A percentile compares a stretch with the other conserved stretches of the same genome.
These are phyloP conservation scores for Phytophthora niederhauseri DNA, from an alignment of 352 stramenopile species.

Conservation along the genomic window DNA sequence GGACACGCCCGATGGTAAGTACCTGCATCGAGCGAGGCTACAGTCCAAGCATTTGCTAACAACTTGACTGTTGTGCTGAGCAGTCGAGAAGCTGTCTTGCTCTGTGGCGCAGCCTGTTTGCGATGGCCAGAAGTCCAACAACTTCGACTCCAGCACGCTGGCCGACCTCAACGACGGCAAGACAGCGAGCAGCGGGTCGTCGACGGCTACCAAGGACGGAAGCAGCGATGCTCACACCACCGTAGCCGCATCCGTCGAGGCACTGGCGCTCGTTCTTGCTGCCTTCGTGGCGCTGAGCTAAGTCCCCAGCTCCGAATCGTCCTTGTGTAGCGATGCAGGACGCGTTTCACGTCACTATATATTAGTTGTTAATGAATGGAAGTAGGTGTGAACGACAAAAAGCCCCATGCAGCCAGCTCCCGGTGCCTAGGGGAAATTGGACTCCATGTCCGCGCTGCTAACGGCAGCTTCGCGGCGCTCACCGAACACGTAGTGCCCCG, in stretches of 20 bases:
- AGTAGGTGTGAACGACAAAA: conserved; percentile 13
- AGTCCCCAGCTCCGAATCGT: background rate
- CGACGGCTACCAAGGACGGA: conserved; percentile 17
- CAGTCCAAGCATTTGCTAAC: conserved; percentile 3
- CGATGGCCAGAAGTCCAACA: conserved; percentile 50
- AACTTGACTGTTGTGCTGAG: background rate
- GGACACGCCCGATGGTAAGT: conserved; percentile 39
- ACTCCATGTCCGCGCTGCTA: conserved; percentile 27
- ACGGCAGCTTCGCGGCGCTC: conserved; percentile 59
- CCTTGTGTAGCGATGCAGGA: conserved; percentile 7
- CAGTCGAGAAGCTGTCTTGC: conserved; percentile 46
- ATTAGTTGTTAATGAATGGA: conserved; percentile 27
- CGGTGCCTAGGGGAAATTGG: conserved; percentile 31
- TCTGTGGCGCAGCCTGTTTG: conserved; percentile 49
- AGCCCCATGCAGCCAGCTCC: background rate
- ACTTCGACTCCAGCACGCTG: conserved; percentile 29
- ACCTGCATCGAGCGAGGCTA: background rate
- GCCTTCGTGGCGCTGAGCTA: conserved; percentile 16
- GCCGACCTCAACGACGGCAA: conserved; percentile 30
- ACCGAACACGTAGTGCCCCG: conserved; percentile 71
- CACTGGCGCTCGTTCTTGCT: conserved; percentile 7
- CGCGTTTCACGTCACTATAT: conserved; percentile 25
- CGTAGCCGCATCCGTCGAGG: background rate
- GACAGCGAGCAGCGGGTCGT: conserved; percentile 11
- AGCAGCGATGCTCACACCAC: conserved; percentile 2